Evolutionary conservation across 129 eudicot species (phyloP), one percentile per base, ranked within the genome.

Genomic region (Rutidosis leptorrhynchoides): DNA sequence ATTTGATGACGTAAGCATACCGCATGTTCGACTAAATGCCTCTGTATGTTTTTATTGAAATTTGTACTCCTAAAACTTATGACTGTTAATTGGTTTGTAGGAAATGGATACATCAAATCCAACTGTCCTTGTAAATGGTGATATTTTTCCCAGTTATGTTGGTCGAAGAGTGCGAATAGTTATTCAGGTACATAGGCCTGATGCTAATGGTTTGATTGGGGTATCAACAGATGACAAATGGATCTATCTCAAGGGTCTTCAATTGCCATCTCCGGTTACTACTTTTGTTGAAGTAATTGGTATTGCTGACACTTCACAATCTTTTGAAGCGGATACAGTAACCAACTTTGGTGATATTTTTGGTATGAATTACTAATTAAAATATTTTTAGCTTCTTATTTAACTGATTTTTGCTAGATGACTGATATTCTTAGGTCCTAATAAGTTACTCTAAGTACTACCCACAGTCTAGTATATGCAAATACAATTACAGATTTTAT

Each of bases 81-180:
- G 46, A 2, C 28, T 16, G 23, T 5, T 10, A 17, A 21, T 63
- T 14, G 42, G 68, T 73, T 35, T 69, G 28, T 59, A 82, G 77
- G 73, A 74, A 16, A 93, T 88, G 98, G 98, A 93, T 70, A 82
- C 86, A 19, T 84, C 96, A 69, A 89, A 84, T 66, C 96, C 95
- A 45, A 90, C 88, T n/a, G 96, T 77, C 4, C 77, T 93, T 54
- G 96, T 89, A 25, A 93, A 93, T 30, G 96, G 81, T 7, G 99
- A 79, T 74, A 77, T 88, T 42, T 75, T 88, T n/a, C 77, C 79
- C 30, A 58, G 65, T 70, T 78, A 85, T 43, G 83, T 86, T 6
- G 96, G 96, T 1, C 71, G 82, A 42, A 79, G 83, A 69, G 98
- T 93, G 67, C 78, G 95, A 23, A 78, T 87, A 2, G 96, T 93